A percentile compares a stretch with the other conserved stretches of the same genome.
Evolutionary conservation across 306 rosid species (phyloP).

Genomic region (Astragalus glycyphyllos): DNA sequence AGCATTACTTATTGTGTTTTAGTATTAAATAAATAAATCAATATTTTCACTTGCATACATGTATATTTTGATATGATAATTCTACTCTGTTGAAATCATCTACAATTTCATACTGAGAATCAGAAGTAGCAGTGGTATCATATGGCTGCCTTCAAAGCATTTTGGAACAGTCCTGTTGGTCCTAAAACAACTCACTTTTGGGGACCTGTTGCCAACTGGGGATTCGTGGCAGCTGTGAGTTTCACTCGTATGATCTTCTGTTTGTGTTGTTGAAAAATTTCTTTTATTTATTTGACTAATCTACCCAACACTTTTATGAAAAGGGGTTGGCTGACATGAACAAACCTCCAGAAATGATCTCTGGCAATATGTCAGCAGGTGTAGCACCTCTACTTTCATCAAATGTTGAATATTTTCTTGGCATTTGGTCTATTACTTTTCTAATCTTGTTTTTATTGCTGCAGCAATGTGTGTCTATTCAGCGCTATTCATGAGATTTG

Average conservation of each 20-base stretch:
- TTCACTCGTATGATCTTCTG: slow-evolving; percentile 29
- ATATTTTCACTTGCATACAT: slow-evolving; percentile 18
- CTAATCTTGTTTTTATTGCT: slow-evolving; percentile 17
- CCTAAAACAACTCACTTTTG: slow-evolving; percentile 97
- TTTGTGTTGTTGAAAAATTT: neutral
- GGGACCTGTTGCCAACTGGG: slow-evolving; percentile 99
- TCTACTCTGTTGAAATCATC: slow-evolving; percentile 7
- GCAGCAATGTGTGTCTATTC: slow-evolving; percentile 84
- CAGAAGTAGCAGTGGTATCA: slow-evolving; percentile 33
- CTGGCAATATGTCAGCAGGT: slow-evolving; percentile 98
- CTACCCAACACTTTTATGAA: slow-evolving; percentile 14
- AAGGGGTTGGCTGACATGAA: slow-evolving; percentile 90
- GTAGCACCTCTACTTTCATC: slow-evolving; percentile 5
- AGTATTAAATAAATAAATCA: neutral
- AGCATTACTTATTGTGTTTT: slow-evolving; percentile 20
- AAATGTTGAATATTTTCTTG: slow-evolving; percentile 1
- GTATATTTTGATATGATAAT: neutral
- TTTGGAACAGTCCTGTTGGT: slow-evolving; percentile 90
- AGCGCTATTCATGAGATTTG: slow-evolving; percentile 75
- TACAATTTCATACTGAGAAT: slow-evolving; percentile 33
- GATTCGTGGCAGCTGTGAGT: slow-evolving; percentile 93
- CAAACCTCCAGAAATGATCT: slow-evolving; percentile 94
- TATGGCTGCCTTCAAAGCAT: slow-evolving; percentile 85
- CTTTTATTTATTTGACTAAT: slow-evolving; percentile 19
- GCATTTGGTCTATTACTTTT: slow-evolving; percentile 23